Evolutionary conservation across 257 asterid genomes (phyloP), one percentile per base, ranked within the genome.

Genomic region (Petunia axillaris): DNA sequence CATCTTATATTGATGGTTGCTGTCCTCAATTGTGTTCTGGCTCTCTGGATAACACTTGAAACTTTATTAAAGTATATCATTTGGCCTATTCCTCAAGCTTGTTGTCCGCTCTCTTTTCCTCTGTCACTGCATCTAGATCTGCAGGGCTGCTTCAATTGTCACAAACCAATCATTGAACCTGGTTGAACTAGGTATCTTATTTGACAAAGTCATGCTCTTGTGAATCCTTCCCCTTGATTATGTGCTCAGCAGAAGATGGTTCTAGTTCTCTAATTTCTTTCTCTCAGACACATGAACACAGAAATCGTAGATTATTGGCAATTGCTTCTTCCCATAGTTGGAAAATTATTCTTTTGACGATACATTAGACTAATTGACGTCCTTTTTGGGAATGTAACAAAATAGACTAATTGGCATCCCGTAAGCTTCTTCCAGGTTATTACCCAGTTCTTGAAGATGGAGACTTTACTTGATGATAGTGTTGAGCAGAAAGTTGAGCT

Each of bases 371-470:
- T 73, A 39, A 73, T 73, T 73, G 80, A 80, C 86, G 84, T 65
- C 74, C 44, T 25, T 25, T 25, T 25, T 25, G 25, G 25, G 25
- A 25, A 25, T 25, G 25, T 25, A 25, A 25, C 25, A 25, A 25
- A 25, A 25, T 46, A 40, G 11, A 46, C 46, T 73, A 39, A 73
- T 73, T 73, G 80, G 81, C 86, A 84, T 65, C 74, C 44, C 35
- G 85, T 38, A 82, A 82, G 70, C 76, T 70, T 82, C 83, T 75
- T 88, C 79, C 89, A 96, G 99, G 99, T 96, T 77, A 85, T 88
- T 81, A 96, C 99, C 78, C 99, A 94, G 84, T 96, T 96, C 87
- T 87, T 92, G 87, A 89, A 85, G 91, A 88, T 92, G 97, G 99
- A 94, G 91, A 91, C 80, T 77, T 81, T 94, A 83, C 94, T 96